Evolutionary conservation across 192 early-diverging fungal species (phyloP).

Genomic region (Coemansia reversa): DNA sequence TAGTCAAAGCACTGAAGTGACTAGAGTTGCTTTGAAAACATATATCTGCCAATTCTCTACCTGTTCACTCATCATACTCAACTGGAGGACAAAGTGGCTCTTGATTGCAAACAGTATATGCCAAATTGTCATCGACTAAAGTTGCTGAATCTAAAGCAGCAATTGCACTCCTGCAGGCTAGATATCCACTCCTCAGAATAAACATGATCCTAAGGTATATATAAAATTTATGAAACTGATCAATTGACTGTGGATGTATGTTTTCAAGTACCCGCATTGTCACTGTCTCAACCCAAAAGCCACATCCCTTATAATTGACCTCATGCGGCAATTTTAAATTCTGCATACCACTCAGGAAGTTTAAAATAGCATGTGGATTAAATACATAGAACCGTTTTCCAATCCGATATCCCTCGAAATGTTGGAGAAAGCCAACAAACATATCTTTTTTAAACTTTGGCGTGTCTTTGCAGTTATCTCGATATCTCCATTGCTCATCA

Average conservation of each 20-base stretch:
- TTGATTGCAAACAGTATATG: too few relatives aligned
- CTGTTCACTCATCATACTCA: too few relatives aligned
- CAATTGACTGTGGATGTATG: too few relatives aligned
- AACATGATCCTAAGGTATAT: too few relatives aligned
- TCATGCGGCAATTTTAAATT: not conserved
- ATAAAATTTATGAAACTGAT: too few relatives aligned
- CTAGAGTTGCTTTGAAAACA: not conserved
- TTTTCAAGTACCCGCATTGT: too few relatives aligned
- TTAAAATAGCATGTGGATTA: not conserved
- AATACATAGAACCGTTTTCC: not conserved
- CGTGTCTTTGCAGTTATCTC: not conserved
- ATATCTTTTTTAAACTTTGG: not conserved
- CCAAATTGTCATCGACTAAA: too few relatives aligned
- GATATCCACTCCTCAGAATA: too few relatives aligned
- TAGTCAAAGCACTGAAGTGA: not conserved
- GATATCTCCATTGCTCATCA: not conserved
- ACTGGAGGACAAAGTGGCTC: too few relatives aligned
- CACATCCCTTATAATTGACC: not conserved
- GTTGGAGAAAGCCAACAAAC: not conserved
- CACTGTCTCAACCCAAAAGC: not conserved
- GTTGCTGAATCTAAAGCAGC: too few relatives aligned
- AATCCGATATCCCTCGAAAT: slow-evolving; percentile 8
- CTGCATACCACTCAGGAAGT: not conserved
- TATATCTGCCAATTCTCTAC: not conserved
- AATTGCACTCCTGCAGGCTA: too few relatives aligned